Evolutionary conservation across 2,329 filamentous ascomycete genomes (phyloP).

Genomic region (Tolypocladium ophioglossoides): DNA sequence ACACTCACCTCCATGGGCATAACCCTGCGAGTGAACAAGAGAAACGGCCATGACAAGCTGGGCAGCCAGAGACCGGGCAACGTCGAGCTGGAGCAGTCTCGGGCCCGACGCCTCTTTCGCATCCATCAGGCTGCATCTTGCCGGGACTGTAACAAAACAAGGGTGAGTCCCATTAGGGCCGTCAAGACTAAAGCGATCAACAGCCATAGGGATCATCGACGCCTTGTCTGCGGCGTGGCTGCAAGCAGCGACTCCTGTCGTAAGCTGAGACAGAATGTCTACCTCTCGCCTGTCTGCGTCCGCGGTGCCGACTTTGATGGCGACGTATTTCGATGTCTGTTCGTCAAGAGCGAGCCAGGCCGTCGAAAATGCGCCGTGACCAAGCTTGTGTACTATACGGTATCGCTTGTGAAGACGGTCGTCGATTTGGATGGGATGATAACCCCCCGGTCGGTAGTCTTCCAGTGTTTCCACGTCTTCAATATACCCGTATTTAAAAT

Average conservation of each 20-base stretch:
- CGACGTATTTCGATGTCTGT: constrained; percentile 14
- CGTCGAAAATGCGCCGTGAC: constrained; percentile 19
- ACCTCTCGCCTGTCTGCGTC: constrained; percentile 11
- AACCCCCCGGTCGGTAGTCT: constrained; percentile 23
- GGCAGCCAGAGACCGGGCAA: constrained; percentile 16
- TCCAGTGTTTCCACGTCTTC: constrained; percentile 13
- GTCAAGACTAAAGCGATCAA: constrained; percentile 14
- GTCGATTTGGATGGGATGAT: constrained; percentile 26
- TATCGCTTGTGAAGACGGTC: constrained; percentile 20
- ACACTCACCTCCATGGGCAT: constrained; percentile 19
- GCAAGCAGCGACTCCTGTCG: background rate
- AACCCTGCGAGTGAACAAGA: constrained; percentile 16
- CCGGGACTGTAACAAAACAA: constrained; percentile 15
- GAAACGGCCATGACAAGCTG: constrained; percentile 19
- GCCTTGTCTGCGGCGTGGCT: background rate
- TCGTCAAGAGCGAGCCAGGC: constrained; percentile 22
- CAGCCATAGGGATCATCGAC: constrained; percentile 7
- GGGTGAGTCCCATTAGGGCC: constrained; percentile 18
- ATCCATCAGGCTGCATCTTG: constrained; percentile 14
- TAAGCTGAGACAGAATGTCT: constrained; percentile 11
- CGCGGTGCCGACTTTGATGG: constrained; percentile 21
- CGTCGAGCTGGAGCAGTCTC: constrained; percentile 13
- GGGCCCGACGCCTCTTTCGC: constrained; percentile 7
- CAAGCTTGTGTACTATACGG: constrained; percentile 17
- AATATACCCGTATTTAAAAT: constrained; percentile 8